phyloP scores from a whole-genome alignment of 2,329 filamentous ascomycete species.

The Parafenestella ontariensis region DNA sequence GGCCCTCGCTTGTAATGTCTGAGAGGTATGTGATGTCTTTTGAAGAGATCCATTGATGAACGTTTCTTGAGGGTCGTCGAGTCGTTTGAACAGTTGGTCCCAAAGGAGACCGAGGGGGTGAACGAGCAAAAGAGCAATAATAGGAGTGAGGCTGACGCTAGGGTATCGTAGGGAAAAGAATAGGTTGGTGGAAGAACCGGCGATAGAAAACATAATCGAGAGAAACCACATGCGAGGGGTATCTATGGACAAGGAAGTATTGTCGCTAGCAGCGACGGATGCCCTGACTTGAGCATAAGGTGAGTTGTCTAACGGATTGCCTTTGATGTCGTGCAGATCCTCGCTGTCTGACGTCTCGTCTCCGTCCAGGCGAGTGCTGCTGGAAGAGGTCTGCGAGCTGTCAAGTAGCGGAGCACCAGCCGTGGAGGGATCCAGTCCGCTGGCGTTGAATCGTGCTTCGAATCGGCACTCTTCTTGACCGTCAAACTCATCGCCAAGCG shows the following conservation, averaged over 20 bases:
- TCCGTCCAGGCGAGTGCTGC: constrained; percentile 33
- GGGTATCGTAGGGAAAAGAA: constrained; percentile 92
- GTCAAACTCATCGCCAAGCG: constrained; percentile 32
- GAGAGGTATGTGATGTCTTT: constrained; percentile 16
- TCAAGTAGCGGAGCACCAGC: constrained; percentile 32
- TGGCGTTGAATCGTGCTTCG: constrained; percentile 44
- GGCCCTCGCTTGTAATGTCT: constrained; percentile 10
- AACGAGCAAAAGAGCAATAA: constrained; percentile 84
- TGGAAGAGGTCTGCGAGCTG: constrained; percentile 38
- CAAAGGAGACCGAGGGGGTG: constrained; percentile 83
- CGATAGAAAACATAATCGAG: constrained; percentile 79
- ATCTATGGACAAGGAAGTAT: constrained; percentile 80
- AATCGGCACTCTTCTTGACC: constrained; percentile 38
- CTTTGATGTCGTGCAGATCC: constrained; percentile 45
- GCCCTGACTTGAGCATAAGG: constrained; percentile 81
- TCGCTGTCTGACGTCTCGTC: constrained; percentile 46
- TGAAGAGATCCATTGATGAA: constrained; percentile 65
- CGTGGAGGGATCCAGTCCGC: constrained; percentile 29
- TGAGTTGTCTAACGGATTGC: constrained; percentile 70
- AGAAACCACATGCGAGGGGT: constrained; percentile 87
- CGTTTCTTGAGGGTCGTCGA: constrained; percentile 61
- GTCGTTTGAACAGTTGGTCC: constrained; percentile 73
- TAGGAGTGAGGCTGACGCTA: constrained; percentile 86
- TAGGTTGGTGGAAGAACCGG: constrained; percentile 83
- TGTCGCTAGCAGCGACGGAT: constrained; percentile 77